These are phyloP conservation scores for Tulasnella calospora DNA, from an alignment of 768 basidiomycete genomes.

Conservation along the genomic window DNA sequence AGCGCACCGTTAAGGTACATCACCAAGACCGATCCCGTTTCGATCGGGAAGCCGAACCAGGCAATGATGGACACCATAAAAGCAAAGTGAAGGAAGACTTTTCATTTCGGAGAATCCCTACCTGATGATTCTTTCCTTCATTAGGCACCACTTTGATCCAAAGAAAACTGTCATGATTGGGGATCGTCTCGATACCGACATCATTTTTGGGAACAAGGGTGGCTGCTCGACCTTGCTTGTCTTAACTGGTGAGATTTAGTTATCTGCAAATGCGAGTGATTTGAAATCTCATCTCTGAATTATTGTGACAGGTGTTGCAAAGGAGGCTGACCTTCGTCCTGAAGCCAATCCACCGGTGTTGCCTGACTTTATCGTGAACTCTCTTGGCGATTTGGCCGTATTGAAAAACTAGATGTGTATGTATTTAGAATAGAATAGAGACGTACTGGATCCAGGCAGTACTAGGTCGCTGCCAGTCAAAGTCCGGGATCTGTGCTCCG, in stretches of 20 bases:
- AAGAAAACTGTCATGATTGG: slow-evolving; percentile 89
- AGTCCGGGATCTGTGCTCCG: background rate
- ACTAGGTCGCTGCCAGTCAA: background rate
- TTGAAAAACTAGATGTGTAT: slow-evolving; percentile 30
- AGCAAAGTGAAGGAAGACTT: slow-evolving; percentile 47
- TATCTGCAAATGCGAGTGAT: background rate
- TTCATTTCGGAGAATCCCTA: background rate
- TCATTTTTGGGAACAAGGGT: slow-evolving; percentile 83
- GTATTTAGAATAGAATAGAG: background rate
- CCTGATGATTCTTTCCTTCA: background rate
- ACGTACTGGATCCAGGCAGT: background rate
- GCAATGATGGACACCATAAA: slow-evolving; percentile 93
- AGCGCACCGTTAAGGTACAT: slow-evolving; percentile 77
- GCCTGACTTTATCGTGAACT: slow-evolving; percentile 74
- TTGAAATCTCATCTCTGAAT: background rate
- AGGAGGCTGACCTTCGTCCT: slow-evolving; percentile 66
- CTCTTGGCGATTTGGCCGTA: slow-evolving; percentile 68
- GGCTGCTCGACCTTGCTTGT: slow-evolving; percentile 86
- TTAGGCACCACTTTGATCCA: slow-evolving; percentile 81
- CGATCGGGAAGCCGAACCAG: slow-evolving; percentile 84
- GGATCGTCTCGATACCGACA: slow-evolving; percentile 93
- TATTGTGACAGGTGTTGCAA: slow-evolving; percentile 60
- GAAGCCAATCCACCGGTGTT: slow-evolving; percentile 58
- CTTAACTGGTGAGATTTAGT: slow-evolving; percentile 62
- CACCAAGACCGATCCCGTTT: slow-evolving; percentile 62